Evolutionary conservation across 2,329 filamentous ascomycete genomes (phyloP), one percentile per base, ranked within the genome.

Genomic region (Colletotrichum musae): DNA sequence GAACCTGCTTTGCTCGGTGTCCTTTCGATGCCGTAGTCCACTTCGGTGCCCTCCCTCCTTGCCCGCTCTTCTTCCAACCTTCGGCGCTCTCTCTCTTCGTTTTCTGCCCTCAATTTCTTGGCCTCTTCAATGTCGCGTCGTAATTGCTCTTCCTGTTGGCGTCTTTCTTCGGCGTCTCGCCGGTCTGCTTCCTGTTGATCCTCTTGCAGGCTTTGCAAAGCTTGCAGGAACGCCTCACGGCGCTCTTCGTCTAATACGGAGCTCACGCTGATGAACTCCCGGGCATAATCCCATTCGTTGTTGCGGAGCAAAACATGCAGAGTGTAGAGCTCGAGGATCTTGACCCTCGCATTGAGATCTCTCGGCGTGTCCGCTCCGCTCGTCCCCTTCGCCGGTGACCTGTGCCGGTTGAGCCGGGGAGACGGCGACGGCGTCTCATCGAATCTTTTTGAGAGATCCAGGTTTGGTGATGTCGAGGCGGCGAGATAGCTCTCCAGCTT

Each of bases 241-340:
- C 94, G 89, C 82, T 98, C 96, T 60, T 98, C 95, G 78, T 98
- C 95, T 1, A 99, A 87, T 28, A 97, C 90, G 54, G 95, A 91
- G 78, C 91, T 96, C 76, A 94, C 89, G 75, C 87, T 90, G 76
- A 98, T 97, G 79, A 98, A 98, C 74, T 97, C 93, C 69, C 90
- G 89, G 4, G 96, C 94, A 75, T 98, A 98, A 68, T 97, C 94
- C 96, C 96, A 99, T 81, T 98, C 94, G 64, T 94, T 91, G 74
- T 98, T 98, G 61, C 94, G 89, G 5, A 95, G 91, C n/a, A 99
- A 89, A 7, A 98, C 94, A 77, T 99, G 96, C 5, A 99, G 87
- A 1, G 94, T 97, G 80, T 98, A 99, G 9, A 99, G 87, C 81
- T 99, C 96, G 58, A 99, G 89, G 50, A 99, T 93, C 83, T 97